Conservation (phyloP, 2,329 filamentous ascomycete genomes). For the Aschersonia sp. region DNA sequence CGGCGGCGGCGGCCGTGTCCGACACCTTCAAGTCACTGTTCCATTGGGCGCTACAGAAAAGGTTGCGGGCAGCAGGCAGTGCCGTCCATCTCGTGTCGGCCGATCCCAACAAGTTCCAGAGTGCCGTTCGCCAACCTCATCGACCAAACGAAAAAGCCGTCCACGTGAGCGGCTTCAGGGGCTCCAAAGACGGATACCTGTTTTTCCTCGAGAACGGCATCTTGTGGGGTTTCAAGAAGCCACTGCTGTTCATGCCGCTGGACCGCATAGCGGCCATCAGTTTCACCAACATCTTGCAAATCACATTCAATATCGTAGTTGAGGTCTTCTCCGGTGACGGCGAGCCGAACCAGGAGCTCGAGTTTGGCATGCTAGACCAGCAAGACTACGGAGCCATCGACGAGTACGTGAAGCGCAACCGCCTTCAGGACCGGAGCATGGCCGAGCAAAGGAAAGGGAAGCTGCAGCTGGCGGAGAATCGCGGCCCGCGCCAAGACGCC, state of each 20-base stretch:
- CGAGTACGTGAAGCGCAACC: conserved; percentile 45
- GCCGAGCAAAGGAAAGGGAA: conserved; percentile 53
- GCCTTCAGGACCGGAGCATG: conserved; percentile 53
- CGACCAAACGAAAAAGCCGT: conserved; percentile 48
- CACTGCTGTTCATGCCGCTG: conserved; percentile 48
- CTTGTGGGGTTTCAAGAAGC: conserved; percentile 58
- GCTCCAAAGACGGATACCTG: conserved; percentile 53
- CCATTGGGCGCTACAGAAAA: conserved; percentile 42
- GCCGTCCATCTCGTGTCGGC: conserved; percentile 33
- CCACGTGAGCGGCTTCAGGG: conserved; percentile 51
- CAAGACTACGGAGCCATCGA: conserved; percentile 52
- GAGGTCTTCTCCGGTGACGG: conserved; percentile 38
- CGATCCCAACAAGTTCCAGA: conserved; percentile 43
- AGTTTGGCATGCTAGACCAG: conserved; percentile 58
- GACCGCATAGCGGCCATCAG: conserved; percentile 47
- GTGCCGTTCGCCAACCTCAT: conserved; percentile 39
- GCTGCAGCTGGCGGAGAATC: conserved; percentile 45
- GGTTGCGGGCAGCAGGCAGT: conserved; percentile 34
- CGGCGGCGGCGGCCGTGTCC: conserved; percentile 35
- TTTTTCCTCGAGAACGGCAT: conserved; percentile 55
- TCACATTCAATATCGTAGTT: conserved; percentile 54
- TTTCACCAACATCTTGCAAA: conserved; percentile 52
- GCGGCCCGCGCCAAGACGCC: conserved; percentile 28
- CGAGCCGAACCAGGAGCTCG: conserved; percentile 42
- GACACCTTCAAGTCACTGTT: conserved; percentile 45